A percentile compares a stretch with the other conserved stretches of the same genome.
These are phyloP conservation scores for Solanum pennellii DNA, from an alignment of 257 asterid species.

Conservation along the genomic window DNA sequence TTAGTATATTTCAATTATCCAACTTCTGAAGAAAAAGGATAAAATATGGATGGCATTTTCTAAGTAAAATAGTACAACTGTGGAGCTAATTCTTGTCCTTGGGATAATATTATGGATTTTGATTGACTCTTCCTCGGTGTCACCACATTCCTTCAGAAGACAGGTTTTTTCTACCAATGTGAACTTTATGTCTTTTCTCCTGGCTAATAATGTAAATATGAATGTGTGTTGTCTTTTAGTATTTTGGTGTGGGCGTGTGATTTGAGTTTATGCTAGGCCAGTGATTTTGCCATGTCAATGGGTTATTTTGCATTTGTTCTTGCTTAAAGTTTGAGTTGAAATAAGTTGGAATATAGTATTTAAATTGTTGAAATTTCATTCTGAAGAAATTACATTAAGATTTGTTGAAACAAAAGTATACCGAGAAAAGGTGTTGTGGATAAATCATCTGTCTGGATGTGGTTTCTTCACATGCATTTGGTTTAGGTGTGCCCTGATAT, in stretches of 20 bases:
- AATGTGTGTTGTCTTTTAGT: neutral
- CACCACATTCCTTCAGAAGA: neutral
- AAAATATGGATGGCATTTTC: neutral
- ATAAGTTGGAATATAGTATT: neutral
- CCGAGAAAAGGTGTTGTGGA: neutral
- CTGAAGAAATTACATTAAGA: neutral
- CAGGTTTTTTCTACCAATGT: neutral
- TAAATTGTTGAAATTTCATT: neutral
- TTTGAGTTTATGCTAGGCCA: neutral
- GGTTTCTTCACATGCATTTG: neutral
- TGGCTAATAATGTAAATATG: neutral
- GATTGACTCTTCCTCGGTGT: neutral
- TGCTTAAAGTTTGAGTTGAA: neutral
- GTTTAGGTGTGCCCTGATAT: neutral
- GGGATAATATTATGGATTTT: neutral
- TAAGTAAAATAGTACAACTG: neutral
- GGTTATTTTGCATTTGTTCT: neutral
- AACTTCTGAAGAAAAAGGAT: neutral
- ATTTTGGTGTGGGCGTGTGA: neutral
- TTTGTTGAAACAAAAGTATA: neutral
- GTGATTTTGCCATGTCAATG: neutral
- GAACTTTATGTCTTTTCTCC: neutral
- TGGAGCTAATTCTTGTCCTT: neutral
- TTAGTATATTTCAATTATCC: slow-evolving; percentile 4
- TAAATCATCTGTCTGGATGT: neutral